phyloP scores from a whole-genome alignment of 164 flowering plant species.

The Stephania cephalantha region DNA sequence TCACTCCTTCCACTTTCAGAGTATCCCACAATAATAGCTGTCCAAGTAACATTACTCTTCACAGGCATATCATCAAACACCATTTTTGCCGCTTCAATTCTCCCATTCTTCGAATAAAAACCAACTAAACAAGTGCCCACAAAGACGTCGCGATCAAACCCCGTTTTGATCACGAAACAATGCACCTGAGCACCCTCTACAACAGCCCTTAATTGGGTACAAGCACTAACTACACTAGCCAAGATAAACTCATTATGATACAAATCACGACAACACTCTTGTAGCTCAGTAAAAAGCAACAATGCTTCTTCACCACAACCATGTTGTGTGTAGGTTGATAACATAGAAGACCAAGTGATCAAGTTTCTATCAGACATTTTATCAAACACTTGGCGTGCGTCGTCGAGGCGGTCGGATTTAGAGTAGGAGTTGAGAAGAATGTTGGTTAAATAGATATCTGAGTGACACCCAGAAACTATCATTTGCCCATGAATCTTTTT shows the following conservation, averaged over 20 bases:
- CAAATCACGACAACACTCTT: conserved; percentile 14
- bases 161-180: conserved; percentile 32
- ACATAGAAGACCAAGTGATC: conserved; percentile 52
- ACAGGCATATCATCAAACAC: conserved; percentile 41
- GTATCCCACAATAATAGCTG: conserved; percentile 56
- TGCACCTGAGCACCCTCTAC: conserved; percentile 38
- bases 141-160: conserved; percentile 45
- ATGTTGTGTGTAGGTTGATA: conserved; percentile 40
- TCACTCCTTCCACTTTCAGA: conserved; percentile 43
- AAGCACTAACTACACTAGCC: conserved; percentile 50
- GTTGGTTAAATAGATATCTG: conserved; percentile 39
- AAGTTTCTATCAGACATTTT: conserved; percentile 44
- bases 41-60: conserved; percentile 56
- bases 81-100: conserved; percentile 35
- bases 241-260: conserved; percentile 49
- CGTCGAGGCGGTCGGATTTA: conserved; percentile 18
- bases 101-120: conserved; percentile 49
- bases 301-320: conserved; percentile 38
- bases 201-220: conserved; percentile 27
- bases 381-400: conserved; percentile 46
- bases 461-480: conserved; percentile 34
- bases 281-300: conserved; percentile 29
- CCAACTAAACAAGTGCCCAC: conserved; percentile 53
- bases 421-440: conserved; percentile 33
- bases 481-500: conserved; percentile 34